Evolutionary conservation across 2,329 filamentous ascomycete species (phyloP), one percentile per base, ranked within the genome.

Genomic region (Mycosphaerella sp.): DNA sequence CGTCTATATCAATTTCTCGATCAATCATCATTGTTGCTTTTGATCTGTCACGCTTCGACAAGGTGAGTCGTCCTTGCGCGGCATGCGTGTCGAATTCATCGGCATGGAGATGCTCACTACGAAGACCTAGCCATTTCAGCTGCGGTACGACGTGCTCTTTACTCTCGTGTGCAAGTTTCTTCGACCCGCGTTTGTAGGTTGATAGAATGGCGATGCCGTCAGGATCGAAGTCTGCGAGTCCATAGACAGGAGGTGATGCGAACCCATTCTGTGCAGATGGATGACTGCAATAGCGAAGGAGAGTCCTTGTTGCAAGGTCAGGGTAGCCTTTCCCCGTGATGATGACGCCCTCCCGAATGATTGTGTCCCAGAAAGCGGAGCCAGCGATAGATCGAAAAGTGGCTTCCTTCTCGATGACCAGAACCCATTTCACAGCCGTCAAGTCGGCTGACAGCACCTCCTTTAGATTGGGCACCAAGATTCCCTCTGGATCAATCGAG

Each of bases 341-440:
- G 0, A 89, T 67, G n/a, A 88, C 71, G 0, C 86, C 85, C n/a
- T 75, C 72, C 0, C 79, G 78, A 1, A 74, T 73, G 2, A 71
- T 29, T 1, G 73, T 69, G 10, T 71, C 66, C 77, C 81, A 84
- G 59, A 82, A 85, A 3, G 69, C 64, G 0, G 78, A 78, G 5
- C 77, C 76, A 1, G 80, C 76, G 14, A 92, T 72, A 0, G 84
- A 84, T 6, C 83, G 81, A 63, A 90, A 92, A 0, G 84, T 86
- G n/a, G 87, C 87, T 74, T 93, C 88, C 70, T 93, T 92, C 66
- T 93, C 88, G 48, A 92, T 78, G 0, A 92, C 79, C 0, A 92
- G 71, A 42, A 91, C 73, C 86, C 85, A 90, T 51, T 73, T 73
- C 1, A 79, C 70, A 1, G 64, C 55, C 0, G 68, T 66, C n/a